Evolutionary conservation across 805 yeast genomes (phyloP).

Genomic region (Sugiyamaella marilandica): DNA sequence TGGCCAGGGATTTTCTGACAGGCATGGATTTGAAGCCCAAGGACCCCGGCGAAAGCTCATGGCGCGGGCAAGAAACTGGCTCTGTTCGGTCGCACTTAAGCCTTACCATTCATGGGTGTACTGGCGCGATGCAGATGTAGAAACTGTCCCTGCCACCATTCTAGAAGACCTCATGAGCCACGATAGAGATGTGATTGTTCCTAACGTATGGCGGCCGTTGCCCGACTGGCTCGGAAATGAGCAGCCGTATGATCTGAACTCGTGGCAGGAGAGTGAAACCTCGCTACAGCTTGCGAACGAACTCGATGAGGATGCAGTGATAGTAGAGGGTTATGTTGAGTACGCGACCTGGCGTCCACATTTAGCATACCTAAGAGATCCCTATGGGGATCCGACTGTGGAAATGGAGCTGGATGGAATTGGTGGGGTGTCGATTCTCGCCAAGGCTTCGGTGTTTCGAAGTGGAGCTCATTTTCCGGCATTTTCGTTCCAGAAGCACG

Average conservation of each 20-base stretch:
- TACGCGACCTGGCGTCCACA: conserved; percentile 98
- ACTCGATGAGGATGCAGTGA: conserved; percentile 87
- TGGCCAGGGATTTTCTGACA: conserved; percentile 87
- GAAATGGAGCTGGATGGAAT: conserved; percentile 91
- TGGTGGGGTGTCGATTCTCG: conserved; percentile 90
- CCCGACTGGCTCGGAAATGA: conserved; percentile 86
- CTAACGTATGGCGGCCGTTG: conserved; percentile 96
- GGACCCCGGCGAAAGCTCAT: conserved; percentile 91
- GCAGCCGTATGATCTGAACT: conserved; percentile 92
- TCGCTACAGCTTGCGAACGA: conserved; percentile 45
- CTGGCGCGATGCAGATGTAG: conserved; percentile 99
- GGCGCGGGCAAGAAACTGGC: conserved; percentile 96
- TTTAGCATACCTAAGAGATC: conserved; percentile 85
- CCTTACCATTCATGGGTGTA: conserved; percentile 95
- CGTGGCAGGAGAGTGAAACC: conserved; percentile 87
- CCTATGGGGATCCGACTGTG: conserved; percentile 84
- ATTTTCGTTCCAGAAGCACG: conserved; percentile 89
- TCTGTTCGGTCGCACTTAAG: conserved; percentile 74
- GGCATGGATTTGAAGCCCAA: conserved; percentile 95
- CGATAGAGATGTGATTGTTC: conserved; percentile 86
- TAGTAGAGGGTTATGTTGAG: conserved; percentile 97
- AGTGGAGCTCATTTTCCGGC: conserved; percentile 93
- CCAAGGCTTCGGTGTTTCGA: conserved; percentile 79
- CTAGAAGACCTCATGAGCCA: conserved; percentile 91
- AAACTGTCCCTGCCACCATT: conserved; percentile 76